Evolutionary conservation across 495 filamentous ascomycete species (phyloP).

Genomic region (Diplogelasinospora grovesii): DNA sequence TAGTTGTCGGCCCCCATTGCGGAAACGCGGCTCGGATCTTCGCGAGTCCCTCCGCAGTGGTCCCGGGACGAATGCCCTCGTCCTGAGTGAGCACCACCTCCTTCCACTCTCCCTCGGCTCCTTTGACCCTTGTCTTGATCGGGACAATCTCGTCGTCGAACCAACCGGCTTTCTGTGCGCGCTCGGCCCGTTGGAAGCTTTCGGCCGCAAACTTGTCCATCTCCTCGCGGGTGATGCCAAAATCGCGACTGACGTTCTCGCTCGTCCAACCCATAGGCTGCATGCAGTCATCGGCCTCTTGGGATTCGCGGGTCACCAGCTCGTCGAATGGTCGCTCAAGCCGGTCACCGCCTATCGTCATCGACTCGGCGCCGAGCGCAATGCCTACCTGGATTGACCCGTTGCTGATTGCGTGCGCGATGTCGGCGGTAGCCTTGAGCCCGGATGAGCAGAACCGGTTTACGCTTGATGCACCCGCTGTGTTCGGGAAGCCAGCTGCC

Average conservation of each 20-base stretch:
- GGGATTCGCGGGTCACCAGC: slow-evolving; percentile 59
- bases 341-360: slow-evolving; percentile 65
- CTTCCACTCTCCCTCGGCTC: slow-evolving; percentile 71
- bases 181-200: slow-evolving; percentile 79
- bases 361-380: slow-evolving; percentile 81
- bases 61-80: slow-evolving; percentile 84
- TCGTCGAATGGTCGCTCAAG: slow-evolving; percentile 69
- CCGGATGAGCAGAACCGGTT: slow-evolving; percentile 98
- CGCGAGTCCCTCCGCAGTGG: slow-evolving; percentile 68
- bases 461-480: slow-evolving; percentile 66
- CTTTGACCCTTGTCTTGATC: slow-evolving; percentile 73
- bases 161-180: slow-evolving; percentile 85
- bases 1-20: slow-evolving; percentile 77
- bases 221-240: slow-evolving; percentile 67
- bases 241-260: slow-evolving; percentile 93
- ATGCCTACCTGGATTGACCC: slow-evolving; percentile 84
- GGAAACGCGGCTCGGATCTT: slow-evolving; percentile 93
- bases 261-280: slow-evolving; percentile 97
- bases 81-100: slow-evolving; percentile 73
- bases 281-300: slow-evolving; percentile 79
- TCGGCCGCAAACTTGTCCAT: slow-evolving; percentile 85
- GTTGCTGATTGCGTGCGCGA: slow-evolving; percentile 76
- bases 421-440: slow-evolving; percentile 88
- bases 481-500: slow-evolving; percentile 91
- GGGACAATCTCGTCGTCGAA: slow-evolving; percentile 94